A percentile compares a stretch with the other conserved stretches of the same genome.
Evolutionary conservation across 2,329 filamentous ascomycete species (phyloP).

Genomic region (Phyllosticta citribraziliensis): DNA sequence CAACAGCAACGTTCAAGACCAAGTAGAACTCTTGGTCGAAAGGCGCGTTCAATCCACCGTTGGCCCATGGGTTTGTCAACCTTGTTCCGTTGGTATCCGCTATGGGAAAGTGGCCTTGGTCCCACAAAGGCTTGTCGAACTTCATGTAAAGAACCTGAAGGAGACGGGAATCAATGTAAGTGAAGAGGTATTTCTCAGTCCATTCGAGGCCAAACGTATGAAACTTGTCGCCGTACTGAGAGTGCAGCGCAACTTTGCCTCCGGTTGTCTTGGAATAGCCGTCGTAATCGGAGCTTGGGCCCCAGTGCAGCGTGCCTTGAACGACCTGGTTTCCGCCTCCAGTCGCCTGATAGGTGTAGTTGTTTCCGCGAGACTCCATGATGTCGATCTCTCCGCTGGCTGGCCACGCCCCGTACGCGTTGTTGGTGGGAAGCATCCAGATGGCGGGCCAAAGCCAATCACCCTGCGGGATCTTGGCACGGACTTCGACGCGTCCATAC

Average conservation of each 20-base stretch:
- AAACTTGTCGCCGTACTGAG: slow-evolving; percentile 30
- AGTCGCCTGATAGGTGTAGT: slow-evolving; percentile 22
- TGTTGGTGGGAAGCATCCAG: slow-evolving; percentile 13
- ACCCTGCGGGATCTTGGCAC: slow-evolving; percentile 42
- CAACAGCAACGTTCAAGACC: slow-evolving; percentile 31
- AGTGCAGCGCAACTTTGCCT: slow-evolving; percentile 8
- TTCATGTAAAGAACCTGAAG: slow-evolving; percentile 13
- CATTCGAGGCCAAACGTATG: slow-evolving; percentile 47
- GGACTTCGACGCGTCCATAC: slow-evolving; percentile 45
- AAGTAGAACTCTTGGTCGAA: slow-evolving; percentile 34
- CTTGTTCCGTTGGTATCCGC: slow-evolving; percentile 25
- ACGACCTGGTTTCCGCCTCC: slow-evolving; percentile 34
- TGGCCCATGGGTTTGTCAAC: slow-evolving; percentile 28
- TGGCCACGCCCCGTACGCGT: slow-evolving; percentile 37
- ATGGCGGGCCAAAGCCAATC: slow-evolving; percentile 39
- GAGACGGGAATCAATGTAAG: slow-evolving; percentile 35
- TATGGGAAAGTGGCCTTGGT: slow-evolving; percentile 27
- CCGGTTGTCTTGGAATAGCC: slow-evolving; percentile 22
- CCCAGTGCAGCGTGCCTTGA: slow-evolving; percentile 41
- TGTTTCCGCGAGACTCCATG: slow-evolving; percentile 41
- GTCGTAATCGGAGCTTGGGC: slow-evolving; percentile 19
- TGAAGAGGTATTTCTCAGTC: slow-evolving; percentile 44
- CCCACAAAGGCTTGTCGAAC: slow-evolving; percentile 23
- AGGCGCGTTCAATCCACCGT: slow-evolving; percentile 25
- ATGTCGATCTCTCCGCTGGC: slow-evolving; percentile 46